These are phyloP conservation scores for Carex cristatella DNA, from an alignment of 176 grass and related monocot species.

Conservation along the genomic window DNA sequence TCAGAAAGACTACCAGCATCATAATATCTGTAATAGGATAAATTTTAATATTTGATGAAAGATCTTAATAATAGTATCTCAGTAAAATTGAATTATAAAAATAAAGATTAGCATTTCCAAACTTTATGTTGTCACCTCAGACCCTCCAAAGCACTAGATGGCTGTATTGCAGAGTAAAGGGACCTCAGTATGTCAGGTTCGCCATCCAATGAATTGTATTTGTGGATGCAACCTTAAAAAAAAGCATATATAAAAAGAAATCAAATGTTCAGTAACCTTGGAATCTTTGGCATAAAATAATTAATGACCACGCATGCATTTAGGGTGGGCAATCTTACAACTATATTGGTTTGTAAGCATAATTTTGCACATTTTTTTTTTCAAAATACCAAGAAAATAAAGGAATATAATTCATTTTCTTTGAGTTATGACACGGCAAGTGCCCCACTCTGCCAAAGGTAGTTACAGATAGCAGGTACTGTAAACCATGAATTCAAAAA, in stretches of 20 bases:
- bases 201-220: conserved; percentile 81
- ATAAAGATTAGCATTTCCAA: not conserved
- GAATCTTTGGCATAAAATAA: not conserved
- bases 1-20: conserved; percentile 80
- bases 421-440: not conserved
- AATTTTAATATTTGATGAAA: not conserved
- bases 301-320: not conserved
- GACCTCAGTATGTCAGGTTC: conserved; percentile 81
- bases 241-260: conserved; percentile 3
- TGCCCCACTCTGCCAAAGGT: not conserved
- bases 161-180: conserved; percentile 88
- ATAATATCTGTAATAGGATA: conserved; percentile 49
- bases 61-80: not conserved
- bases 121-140: conserved; percentile 50
- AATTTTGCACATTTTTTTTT: not conserved
- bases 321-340: not conserved
- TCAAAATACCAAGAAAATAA: not conserved
- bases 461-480: not conserved
- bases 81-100: conserved; percentile 1
- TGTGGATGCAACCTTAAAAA: conserved; percentile 77
- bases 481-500: conserved; percentile 8
- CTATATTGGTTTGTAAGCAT: not conserved
- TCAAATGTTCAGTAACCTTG: not conserved
- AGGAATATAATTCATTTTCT: not conserved
- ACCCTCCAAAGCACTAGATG: conserved; percentile 71